Conservation (phyloP, 192 early-diverging fungal genomes). For the Mortierella claussenii region DNA sequence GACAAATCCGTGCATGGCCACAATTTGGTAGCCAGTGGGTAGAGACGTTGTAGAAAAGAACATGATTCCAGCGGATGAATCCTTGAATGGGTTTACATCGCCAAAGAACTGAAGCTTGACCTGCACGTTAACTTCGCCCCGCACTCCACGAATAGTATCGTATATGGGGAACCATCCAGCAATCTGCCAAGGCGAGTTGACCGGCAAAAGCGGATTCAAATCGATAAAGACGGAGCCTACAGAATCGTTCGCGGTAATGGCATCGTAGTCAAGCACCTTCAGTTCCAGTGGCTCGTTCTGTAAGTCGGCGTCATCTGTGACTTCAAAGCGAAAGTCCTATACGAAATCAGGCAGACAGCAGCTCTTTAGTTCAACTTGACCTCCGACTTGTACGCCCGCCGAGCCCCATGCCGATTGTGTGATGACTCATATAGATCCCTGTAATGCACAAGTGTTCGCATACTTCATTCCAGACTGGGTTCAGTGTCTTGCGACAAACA, state of each 20-base stretch:
- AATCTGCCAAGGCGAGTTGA: constrained; percentile 70
- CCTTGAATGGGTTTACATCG: constrained; percentile 84
- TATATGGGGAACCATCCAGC: constrained; percentile 87
- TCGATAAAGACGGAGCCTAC: constrained; percentile 84
- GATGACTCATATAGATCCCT: too few relatives aligned
- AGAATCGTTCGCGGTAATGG: constrained; percentile 75
- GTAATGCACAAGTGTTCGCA: too few relatives aligned
- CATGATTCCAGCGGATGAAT: constrained; percentile 70
- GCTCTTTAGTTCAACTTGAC: too few relatives aligned
- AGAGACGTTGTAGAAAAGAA: constrained; percentile 73
- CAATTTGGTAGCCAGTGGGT: constrained; percentile 64
- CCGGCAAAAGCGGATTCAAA: constrained; percentile 77
- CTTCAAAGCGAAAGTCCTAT: constrained; percentile 78
- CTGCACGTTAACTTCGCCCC: constrained; percentile 79
- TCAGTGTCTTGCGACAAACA: constrained; percentile 76
- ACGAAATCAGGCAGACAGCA: background rate
- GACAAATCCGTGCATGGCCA: constrained; percentile 77
- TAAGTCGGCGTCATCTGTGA: constrained; percentile 78
- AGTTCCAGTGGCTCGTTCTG: constrained; percentile 87
- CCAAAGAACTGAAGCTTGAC: constrained; percentile 84
- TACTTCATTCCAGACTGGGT: constrained; percentile 84
- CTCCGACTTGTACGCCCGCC: too few relatives aligned
- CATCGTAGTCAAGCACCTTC: constrained; percentile 81
- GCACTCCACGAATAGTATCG: constrained; percentile 76
- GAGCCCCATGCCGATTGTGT: too few relatives aligned